These are phyloP conservation scores for Pseudozyma pruni DNA, from an alignment of 1,284 basidiomycete genomes.

Conservation along the genomic window DNA sequence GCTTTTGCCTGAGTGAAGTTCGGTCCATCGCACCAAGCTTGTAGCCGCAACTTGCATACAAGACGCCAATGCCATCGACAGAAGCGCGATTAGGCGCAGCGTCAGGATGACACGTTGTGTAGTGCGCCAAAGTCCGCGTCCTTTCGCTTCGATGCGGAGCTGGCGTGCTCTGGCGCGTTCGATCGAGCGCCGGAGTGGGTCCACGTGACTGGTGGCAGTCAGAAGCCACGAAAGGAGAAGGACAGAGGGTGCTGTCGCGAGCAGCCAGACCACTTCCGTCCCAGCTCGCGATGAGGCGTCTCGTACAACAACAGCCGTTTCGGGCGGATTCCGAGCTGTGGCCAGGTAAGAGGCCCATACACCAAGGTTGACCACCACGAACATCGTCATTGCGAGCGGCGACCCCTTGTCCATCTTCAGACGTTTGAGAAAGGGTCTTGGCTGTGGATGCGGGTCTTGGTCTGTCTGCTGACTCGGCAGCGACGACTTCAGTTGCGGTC, in stretches of 20 bases:
- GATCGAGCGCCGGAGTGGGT: slow-evolving; percentile 22
- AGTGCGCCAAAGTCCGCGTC: slow-evolving; percentile 7
- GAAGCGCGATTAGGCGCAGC: neutral
- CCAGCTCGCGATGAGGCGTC: too few species aligned
- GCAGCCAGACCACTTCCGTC: slow-evolving; percentile 2
- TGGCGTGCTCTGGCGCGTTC: slow-evolving; percentile 16
- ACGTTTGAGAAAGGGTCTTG: neutral
- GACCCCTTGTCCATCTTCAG: slow-evolving; percentile 7
- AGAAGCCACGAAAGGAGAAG: slow-evolving; percentile 9
- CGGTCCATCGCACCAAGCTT: neutral
- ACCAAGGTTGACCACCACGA: slow-evolving; percentile 7
- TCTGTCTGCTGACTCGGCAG: too few species aligned
- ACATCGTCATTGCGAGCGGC: neutral
- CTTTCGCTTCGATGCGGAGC: slow-evolving; percentile 15
- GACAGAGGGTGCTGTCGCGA: neutral
- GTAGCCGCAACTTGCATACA: neutral
- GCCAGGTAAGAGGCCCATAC: slow-evolving; percentile 11
- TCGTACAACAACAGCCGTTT: too few species aligned
- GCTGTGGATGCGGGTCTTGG: neutral
- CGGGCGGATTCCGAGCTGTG: too few species aligned
- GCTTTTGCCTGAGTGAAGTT: neutral
- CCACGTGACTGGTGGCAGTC: neutral
- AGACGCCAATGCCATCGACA: neutral
- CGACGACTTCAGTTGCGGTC: too few species aligned
- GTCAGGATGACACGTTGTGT: slow-evolving; percentile 8